Evolutionary conservation across 1,284 basidiomycete species (phyloP), one percentile per base, ranked within the genome.

Genomic region (Rhodofomes roseus): DNA sequence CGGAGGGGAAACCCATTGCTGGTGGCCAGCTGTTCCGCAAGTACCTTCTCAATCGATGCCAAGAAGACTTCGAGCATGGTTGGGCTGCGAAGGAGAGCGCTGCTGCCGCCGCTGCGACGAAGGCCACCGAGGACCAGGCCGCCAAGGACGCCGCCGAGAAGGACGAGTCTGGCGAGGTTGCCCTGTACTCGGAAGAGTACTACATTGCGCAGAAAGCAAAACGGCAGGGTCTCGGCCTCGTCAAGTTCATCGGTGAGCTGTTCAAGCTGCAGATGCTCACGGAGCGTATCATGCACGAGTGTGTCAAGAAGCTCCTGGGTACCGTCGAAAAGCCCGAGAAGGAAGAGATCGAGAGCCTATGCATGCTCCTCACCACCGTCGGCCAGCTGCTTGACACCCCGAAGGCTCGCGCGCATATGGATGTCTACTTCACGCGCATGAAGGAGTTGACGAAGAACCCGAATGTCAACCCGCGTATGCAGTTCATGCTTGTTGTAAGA

Each of bases 241-340:
- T 98, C 74, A 93, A 92, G 74, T 97, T 99, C 79, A 97, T 98
- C 65, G 96, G 96, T 69, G 96, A 98, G 78, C 81, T 98, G 60
- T 98, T 95, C 89, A 98, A 98, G 80, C 81, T 97, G 41, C 89
- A 90, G 75, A 96, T 71, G 69, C 56, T 71, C 23, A 70, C 69
- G 61, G 69, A 70, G 61, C 67, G 69, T 40, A 68, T 70, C 76
- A 98, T 99, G 89, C 91, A 95, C 76, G 89, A 93, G 71, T 98
- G 95, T 79, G 88, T 98, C 73, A 93, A 95, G 83, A 94, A 95
- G 76, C 83, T 98, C 8, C 81, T 98, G 29, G 85, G 88, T 63
- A 97, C 97, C 71, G 90, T 96, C 60, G 89, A 93, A 61, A 92
- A 93, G 69, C 95, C 96, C 0, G 95, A 98, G 71, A 96, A 98